phyloP scores from a whole-genome alignment of 2,329 filamentous ascomycete species.

The Colletotrichum sp. region DNA sequence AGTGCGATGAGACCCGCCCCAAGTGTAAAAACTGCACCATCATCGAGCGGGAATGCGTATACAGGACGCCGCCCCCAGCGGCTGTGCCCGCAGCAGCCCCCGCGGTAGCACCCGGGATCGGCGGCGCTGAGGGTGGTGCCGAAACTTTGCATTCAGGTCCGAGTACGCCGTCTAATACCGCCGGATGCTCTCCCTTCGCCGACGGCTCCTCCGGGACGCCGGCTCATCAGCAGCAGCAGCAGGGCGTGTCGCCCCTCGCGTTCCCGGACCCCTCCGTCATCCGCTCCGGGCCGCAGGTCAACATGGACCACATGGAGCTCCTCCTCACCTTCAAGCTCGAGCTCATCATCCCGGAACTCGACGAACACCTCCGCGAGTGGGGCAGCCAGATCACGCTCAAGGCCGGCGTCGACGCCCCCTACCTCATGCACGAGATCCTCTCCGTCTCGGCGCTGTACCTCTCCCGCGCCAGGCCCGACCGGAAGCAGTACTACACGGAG shows the following conservation, averaged over 20 bases:
- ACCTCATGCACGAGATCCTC: conserved; percentile 40
- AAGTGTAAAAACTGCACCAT: conserved; percentile 31
- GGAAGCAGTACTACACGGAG: conserved; percentile 27
- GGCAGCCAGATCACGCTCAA: conserved; percentile 26
- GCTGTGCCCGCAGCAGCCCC: neutral
- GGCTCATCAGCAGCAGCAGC: neutral
- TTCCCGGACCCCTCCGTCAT: neutral
- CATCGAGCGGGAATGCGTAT: conserved; percentile 30
- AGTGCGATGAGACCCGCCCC: conserved; percentile 34
- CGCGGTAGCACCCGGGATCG: neutral
- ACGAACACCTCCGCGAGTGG: conserved; percentile 21
- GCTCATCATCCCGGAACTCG: conserved; percentile 29
- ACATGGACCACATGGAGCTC: conserved; percentile 39
- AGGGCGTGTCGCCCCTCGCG: neutral
- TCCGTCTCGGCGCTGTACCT: conserved; percentile 40
- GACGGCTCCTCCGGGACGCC: neutral
- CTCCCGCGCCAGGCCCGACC: conserved; percentile 29
- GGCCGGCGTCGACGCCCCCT: conserved; percentile 31
- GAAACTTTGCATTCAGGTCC: neutral
- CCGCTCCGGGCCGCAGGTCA: conserved; percentile 24
- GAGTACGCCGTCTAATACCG: neutral
- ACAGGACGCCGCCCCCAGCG: conserved; percentile 12
- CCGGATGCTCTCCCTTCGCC: neutral
- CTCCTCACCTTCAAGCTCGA: conserved; percentile 32
- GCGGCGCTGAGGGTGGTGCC: neutral